phyloP scores from a whole-genome alignment of 345 rosid species.

The Camelina neglecta region DNA sequence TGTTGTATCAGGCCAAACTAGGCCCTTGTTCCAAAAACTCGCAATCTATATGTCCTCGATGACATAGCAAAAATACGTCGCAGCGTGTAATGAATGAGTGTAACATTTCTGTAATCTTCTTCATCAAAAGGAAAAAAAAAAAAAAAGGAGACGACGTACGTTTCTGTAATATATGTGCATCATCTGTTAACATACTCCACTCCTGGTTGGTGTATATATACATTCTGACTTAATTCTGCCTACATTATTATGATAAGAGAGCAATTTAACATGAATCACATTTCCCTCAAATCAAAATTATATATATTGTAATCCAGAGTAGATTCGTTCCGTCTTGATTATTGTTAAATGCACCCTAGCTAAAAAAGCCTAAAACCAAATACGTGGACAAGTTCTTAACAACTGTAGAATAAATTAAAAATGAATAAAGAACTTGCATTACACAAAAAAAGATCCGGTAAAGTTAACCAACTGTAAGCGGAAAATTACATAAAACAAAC shows the following conservation, averaged over 20 bases:
- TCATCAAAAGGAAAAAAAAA: background rate
- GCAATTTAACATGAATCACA: constrained; percentile 16
- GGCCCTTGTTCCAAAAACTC: constrained; percentile 49
- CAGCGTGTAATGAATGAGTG: constrained; percentile 24
- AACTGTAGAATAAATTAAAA: background rate
- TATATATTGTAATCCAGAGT: background rate
- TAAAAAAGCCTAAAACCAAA: background rate
- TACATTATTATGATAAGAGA: background rate
- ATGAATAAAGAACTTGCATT: background rate
- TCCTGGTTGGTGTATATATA: constrained; percentile 10
- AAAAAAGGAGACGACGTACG: background rate
- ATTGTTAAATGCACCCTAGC: background rate
- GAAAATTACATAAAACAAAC: too few species aligned
- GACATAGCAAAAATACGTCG: constrained; percentile 9
- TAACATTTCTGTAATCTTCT: constrained; percentile 25
- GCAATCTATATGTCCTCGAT: constrained; percentile 9
- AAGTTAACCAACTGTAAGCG: too few species aligned
- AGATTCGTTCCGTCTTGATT: background rate
- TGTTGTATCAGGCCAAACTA: constrained; percentile 66
- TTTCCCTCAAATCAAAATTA: background rate
- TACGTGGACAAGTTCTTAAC: background rate
- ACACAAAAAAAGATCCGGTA: background rate
- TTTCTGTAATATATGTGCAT: constrained; percentile 27
- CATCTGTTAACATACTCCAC: constrained; percentile 6
- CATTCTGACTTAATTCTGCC: background rate